These are phyloP conservation scores for Cladosporium sp. DNA, from an alignment of 2,329 filamentous ascomycete species.

Conservation along the genomic window DNA sequence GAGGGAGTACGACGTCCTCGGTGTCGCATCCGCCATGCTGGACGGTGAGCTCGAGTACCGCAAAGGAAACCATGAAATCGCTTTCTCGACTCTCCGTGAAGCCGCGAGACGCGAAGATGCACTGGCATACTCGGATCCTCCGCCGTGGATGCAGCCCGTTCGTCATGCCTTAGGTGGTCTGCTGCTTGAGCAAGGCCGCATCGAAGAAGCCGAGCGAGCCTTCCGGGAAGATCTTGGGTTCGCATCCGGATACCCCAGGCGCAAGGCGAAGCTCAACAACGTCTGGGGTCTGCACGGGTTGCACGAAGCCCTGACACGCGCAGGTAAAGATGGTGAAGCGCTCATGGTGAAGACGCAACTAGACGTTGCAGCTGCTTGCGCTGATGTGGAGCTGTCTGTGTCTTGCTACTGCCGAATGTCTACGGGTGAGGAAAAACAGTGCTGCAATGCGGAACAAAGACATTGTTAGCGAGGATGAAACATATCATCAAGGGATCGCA, in stretches of 20 bases:
- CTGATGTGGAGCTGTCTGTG: too few relatives aligned
- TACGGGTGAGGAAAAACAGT: too few relatives aligned
- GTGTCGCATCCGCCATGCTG: slow-evolving; percentile 59
- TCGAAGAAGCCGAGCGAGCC: slow-evolving; percentile 34
- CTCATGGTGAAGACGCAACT: too few relatives aligned
- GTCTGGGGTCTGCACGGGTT: slow-evolving; percentile 73
- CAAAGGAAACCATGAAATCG: slow-evolving; percentile 51
- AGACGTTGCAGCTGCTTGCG: too few relatives aligned
- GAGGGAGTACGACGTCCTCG: slow-evolving; percentile 50
- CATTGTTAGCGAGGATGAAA: too few relatives aligned
- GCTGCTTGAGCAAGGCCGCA: slow-evolving; percentile 58
- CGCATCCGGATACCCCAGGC: slow-evolving; percentile 54
- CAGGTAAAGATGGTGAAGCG: too few relatives aligned
- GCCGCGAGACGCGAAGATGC: slow-evolving; percentile 57
- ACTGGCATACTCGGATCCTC: slow-evolving; percentile 68
- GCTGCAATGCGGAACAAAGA: too few relatives aligned
- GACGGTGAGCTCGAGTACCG: slow-evolving; percentile 72
- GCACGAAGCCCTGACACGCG: slow-evolving; percentile 63
- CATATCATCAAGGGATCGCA: too few relatives aligned
- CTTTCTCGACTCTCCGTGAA: slow-evolving; percentile 53
- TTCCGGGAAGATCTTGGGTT: slow-evolving; percentile 41
- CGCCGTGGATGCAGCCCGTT: slow-evolving; percentile 73
- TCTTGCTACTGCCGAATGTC: too few relatives aligned
- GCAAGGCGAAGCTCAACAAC: slow-evolving; percentile 66
- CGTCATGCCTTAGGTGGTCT: slow-evolving; percentile 66